Base-by-base conservation (phyloP, 306 rosid genomes). In the Elaeagnus macrophylla region DNA sequence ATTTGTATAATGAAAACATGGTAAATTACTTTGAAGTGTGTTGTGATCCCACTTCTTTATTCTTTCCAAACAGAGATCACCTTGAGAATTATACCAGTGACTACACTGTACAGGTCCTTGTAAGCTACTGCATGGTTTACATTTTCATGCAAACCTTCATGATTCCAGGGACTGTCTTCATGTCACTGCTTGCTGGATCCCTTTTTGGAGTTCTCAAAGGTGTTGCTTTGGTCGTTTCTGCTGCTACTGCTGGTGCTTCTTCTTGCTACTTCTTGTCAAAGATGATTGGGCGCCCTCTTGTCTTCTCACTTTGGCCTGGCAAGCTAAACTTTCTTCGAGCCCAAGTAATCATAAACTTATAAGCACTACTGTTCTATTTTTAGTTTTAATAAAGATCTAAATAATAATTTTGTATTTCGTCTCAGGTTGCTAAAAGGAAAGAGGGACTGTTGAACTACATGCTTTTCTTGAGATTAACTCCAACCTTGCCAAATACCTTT, bases 71-170 rank as follows among this genome's bases (percentile, higher is more conserved):
- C 71, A 91, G 96, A 73, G 85, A 84, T 82, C 83, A 91, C 76
- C 89, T 91, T 51, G 97, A 86, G 84, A 87, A 59, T 76, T 91
- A 91, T 77, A 86, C 97, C 53, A 91, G 96, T 75, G 97, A 91
- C 78, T 91, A 91, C 83, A 87, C 99, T 39, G 93, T 95, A 56
- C 99, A 91, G 72, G 99, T 91, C 54, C 68, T 87, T 79, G 86
- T 87, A 65, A 95, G 99, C 42, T 91, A 91, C 78, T 91, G 99
- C 67, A 57, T 79, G 72, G 99, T 91, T 37, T 91, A 91, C 69
- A 84, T 91, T 44, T 91, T 87, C 84, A 91, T 91, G 99, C 96
- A 91, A 77, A 91, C 99, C 46, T 91, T 91, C 83, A 91, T 91
- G 99, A 91, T 91, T 72, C 99, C 99, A 2, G 99, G 99, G 64